Evolutionary conservation across 2,329 filamentous ascomycete genomes (phyloP).

Genomic region (Colletotrichum sp.): DNA sequence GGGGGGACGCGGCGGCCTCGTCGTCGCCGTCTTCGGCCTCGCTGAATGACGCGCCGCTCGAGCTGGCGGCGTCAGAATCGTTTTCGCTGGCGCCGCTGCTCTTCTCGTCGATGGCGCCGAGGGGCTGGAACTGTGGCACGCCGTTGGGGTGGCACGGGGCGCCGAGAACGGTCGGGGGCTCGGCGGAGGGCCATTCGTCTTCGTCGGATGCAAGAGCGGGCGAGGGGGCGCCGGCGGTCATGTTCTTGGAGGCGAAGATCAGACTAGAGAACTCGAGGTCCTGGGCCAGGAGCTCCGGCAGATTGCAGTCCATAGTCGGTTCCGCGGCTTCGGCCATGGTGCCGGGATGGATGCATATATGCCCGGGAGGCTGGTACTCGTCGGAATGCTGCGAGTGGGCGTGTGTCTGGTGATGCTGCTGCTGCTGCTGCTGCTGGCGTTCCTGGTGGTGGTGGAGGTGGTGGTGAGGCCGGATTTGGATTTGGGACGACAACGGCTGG

Average conservation of each 20-base stretch:
- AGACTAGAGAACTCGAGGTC: conserved; percentile 56
- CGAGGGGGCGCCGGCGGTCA: conserved; percentile 57
- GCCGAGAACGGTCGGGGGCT: conserved; percentile 2
- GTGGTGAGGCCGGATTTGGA: not conserved
- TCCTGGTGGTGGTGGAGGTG: not conserved
- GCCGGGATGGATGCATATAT: conserved; percentile 16
- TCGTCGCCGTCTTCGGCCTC: conserved; percentile 30
- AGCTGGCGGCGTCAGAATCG: conserved; percentile 29
- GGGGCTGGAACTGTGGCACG: conserved; percentile 13
- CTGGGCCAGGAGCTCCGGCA: conserved; percentile 61
- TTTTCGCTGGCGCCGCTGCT: conserved; percentile 21
- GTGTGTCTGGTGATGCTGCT: not conserved
- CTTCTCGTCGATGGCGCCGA: conserved; percentile 20
- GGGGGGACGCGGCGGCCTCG: conserved; percentile 10
- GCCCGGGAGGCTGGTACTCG: not conserved
- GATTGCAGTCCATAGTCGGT: conserved; percentile 45
- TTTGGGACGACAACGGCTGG: not conserved
- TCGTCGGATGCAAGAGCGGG: conserved; percentile 35
- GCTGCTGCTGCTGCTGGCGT: not conserved
- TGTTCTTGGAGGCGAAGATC: conserved; percentile 54
- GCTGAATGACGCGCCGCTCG: conserved; percentile 40
- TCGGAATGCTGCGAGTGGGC: not conserved
- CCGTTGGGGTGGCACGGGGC: conserved; percentile 9
- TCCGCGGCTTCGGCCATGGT: conserved; percentile 23
- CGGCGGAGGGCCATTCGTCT: conserved; percentile 14